These are phyloP conservation scores for Alopecurus myosuroides DNA, from an alignment of 176 grass and related monocot genomes.

Conservation along the genomic window DNA sequence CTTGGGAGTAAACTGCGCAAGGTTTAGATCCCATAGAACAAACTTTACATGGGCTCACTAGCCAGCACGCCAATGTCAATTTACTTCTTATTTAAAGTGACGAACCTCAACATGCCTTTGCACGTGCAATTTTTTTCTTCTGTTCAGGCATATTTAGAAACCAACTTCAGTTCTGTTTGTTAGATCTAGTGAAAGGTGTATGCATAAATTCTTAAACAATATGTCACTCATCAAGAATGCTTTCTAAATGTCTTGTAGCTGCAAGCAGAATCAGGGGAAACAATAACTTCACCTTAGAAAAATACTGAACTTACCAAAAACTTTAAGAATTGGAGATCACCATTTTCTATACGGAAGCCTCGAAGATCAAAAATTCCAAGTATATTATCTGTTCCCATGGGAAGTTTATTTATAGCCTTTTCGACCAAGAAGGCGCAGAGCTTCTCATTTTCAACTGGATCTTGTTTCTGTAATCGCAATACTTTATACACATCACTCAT, in stretches of 20 bases:
- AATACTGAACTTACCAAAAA: slow-evolving; percentile 63
- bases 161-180: neutral
- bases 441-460: slow-evolving; percentile 65
- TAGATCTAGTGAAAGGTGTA: neutral
- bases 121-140: neutral
- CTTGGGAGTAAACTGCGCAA: neutral
- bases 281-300: neutral
- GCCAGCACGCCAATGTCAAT: neutral
- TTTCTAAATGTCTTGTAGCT: neutral
- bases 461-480: slow-evolving; percentile 57
- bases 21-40: neutral
- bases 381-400: slow-evolving; percentile 61
- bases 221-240: neutral
- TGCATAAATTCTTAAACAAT: neutral
- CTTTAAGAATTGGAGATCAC: slow-evolving; percentile 70
- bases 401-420: slow-evolving; percentile 74
- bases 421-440: slow-evolving; percentile 78
- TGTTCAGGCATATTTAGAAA: neutral
- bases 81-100: neutral
- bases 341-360: slow-evolving; percentile 70
- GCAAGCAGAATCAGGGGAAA: neutral
- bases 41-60: neutral
- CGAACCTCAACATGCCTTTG: neutral
- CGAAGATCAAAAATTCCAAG: slow-evolving; percentile 80
- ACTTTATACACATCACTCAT: neutral